Base-by-base conservation (phyloP, 2,329 filamentous ascomycete genomes). In the Seiridium cupressi region DNA sequence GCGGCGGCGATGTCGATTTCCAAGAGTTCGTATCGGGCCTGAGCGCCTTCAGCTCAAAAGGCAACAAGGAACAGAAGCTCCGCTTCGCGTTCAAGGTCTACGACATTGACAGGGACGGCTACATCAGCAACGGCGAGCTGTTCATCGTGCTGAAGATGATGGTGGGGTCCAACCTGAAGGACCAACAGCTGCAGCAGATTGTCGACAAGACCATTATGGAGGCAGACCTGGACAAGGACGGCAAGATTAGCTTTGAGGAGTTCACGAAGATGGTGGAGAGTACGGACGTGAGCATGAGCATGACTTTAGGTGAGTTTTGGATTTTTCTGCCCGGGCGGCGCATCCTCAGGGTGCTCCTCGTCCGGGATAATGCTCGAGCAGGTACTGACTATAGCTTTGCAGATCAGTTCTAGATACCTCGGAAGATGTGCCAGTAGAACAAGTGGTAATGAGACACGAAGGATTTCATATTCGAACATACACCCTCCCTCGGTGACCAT, bases 101-200 rank as follows among this genome's bases (percentile, higher is more conserved):
- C 83, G 95, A 99, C 76, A 98, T 99, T 72, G 95, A 99, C 78
- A 92, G 95, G 62, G 95, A 99, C 76, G 95, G 95, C 32, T 99
- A 91, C 80, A 99, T 99, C 73, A 96, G 92, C 81, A 99, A 99
- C 77, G 95, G 95, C 70, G 95, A 99, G 82, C 86, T 99, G 56
- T 99, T 98, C 77, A 98, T 99, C 71, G 95, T 99, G 72, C 84
- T 99, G 71, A 99, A 99, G 90, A 99, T 99, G 95, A 99, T 99
- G 95, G 95, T 99, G 56, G 95, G 95, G 62, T 97, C 91, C 81
- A 99, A 99, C 77, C 81, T 99, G 72, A 99, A 99, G 84, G 95
- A 99, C 76, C 92, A 97, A 79, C 95, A 99, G 80, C 80, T 99
- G 74, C 95, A 99, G 81, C 95, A 94, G 86, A 99, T 99, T 74